Evolutionary conservation across 129 eudicot species (phyloP), one percentile per base, ranked within the genome.

Genomic region (Flaveria robusta): DNA sequence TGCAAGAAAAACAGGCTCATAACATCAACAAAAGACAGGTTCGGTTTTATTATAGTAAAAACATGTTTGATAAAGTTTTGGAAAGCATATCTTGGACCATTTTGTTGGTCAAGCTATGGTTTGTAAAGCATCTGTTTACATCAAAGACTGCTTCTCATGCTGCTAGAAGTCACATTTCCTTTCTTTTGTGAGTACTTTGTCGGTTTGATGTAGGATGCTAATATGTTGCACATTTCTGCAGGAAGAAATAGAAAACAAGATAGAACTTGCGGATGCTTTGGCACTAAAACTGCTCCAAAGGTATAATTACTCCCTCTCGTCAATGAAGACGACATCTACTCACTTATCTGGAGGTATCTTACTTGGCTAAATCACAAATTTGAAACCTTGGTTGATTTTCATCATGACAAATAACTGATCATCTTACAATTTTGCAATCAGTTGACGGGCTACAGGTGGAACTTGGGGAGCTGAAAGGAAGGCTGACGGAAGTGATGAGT

Each of bases 241-340:
- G 99, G 99, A 87, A 80, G 99, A 87, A 64, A 66, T 91, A 66
- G 99, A 94, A 86, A 91, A 94, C 83, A 86, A 89, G 75, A 91
- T 94, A 71, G 99, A 94, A 73, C 87, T 94, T 83, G 96, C 86
- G 59, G 99, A 94, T 86, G 99, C 99, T 68, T 86, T 91, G 82
- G 90, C 92, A 12, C 79, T 86, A 20, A 94, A 94, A 83, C 97
- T 94, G 83, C 89, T 87, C 70, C 97, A 89, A 80, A 90, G 97
- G 24, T 91, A 80, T 79, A 91, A 94, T 84, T 89, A 89, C 76
- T 91, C 99, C 2, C 86, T 79, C 54, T 87, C 99, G 0, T 86
- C 97, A 65, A 91, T 88, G 97, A 94, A 82, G 80, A 85, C 94
- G 12, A 68, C 96, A 16, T 87, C 97, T 45, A 77, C 79, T 59